Conservation (phyloP, 75 land plant species). For the Gnetum montanum region DNA sequence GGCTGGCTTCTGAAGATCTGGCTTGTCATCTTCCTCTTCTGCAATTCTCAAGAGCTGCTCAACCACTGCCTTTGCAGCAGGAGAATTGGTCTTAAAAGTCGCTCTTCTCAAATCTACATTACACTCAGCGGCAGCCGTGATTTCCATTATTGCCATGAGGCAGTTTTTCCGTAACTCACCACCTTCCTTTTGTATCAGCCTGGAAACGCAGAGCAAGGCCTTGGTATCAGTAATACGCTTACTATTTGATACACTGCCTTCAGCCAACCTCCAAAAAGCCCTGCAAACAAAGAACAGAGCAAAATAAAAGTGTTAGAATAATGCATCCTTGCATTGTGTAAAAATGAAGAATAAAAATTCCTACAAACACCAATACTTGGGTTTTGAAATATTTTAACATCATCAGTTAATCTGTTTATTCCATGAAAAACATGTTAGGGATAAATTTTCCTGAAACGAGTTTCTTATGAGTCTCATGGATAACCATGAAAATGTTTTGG, state of each 20-base stretch:
- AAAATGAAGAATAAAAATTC: too few relatives aligned
- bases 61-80: constrained; percentile 69
- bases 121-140: constrained; percentile 55
- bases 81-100: constrained; percentile 77
- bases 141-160: constrained; percentile 71
- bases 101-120: constrained; percentile 57
- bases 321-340: too few relatives aligned
- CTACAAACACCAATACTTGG: too few relatives aligned
- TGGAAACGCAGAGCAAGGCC: constrained; percentile 68
- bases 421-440: too few relatives aligned
- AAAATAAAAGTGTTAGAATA: too few relatives aligned
- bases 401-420: too few relatives aligned
- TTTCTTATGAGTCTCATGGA: too few relatives aligned
- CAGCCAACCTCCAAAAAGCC: constrained; percentile 73
- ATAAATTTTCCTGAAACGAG: too few relatives aligned
- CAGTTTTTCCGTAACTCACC: constrained; percentile 63
- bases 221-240: constrained; percentile 57
- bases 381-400: too few relatives aligned
- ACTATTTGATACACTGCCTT: constrained; percentile 44
- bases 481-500: too few relatives aligned
- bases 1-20: constrained; percentile 41
- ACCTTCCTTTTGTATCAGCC: constrained; percentile 48
- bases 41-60: constrained; percentile 54
- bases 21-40: constrained; percentile 15
- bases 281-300: too few relatives aligned